These are phyloP conservation scores for Lenzites betulinus DNA, from an alignment of 768 basidiomycete genomes.

Conservation along the genomic window DNA sequence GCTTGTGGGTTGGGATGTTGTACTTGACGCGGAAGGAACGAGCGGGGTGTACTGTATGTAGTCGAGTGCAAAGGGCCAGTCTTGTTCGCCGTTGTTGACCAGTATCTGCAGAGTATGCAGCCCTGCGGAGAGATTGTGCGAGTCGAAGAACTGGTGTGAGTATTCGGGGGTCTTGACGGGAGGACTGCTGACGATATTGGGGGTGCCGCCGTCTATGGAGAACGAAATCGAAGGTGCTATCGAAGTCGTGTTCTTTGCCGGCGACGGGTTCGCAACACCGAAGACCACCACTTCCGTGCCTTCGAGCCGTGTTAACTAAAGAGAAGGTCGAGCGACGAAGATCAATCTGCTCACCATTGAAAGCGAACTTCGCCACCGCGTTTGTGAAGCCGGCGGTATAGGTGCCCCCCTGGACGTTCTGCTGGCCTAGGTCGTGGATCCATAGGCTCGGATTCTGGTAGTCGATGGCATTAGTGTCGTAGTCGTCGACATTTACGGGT, in stretches of 20 bases:
- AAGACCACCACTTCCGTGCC: slow-evolving; percentile 8
- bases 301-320: background rate
- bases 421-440: slow-evolving; percentile 1
- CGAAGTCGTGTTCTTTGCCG: background rate
- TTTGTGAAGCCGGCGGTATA: slow-evolving; percentile 1
- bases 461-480: background rate
- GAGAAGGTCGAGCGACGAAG: too few species aligned
- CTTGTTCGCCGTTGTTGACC: slow-evolving; percentile 2
- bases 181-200: slow-evolving; percentile 2
- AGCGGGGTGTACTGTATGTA: slow-evolving; percentile 7
- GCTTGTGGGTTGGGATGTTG: background rate
- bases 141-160: slow-evolving; percentile 7
- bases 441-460: slow-evolving; percentile 4
- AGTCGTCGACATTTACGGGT: slow-evolving; percentile 4
- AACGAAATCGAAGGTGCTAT: slow-evolving; percentile 1
- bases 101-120: slow-evolving; percentile 8
- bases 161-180: background rate
- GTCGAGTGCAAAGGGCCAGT: slow-evolving; percentile 12
- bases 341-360: slow-evolving; percentile 9
- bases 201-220: slow-evolving; percentile 1
- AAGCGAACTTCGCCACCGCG: slow-evolving; percentile 1
- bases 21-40: background rate
- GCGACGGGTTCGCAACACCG: slow-evolving; percentile 3
- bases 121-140: background rate
- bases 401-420: slow-evolving; percentile 1